Evolutionary conservation across 106 monocot species (phyloP).

Genomic region (Chionographis japonica): DNA sequence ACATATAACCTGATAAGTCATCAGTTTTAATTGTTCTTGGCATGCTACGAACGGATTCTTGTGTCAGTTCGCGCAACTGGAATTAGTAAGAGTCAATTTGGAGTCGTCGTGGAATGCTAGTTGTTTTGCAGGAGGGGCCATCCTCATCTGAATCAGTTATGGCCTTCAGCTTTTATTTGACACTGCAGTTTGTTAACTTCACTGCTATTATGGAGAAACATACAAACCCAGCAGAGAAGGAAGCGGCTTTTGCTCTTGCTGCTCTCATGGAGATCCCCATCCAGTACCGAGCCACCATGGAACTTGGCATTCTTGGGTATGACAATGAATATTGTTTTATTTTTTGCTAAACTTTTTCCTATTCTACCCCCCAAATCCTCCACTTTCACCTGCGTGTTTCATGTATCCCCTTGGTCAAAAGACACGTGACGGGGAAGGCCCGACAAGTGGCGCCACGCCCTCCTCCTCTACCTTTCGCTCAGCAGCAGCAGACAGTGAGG

Average conservation of each 20-base stretch:
- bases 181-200: conserved; percentile 75
- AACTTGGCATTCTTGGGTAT: conserved; percentile 71
- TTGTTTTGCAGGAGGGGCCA: not conserved
- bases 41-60: too few species aligned
- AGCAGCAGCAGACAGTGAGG: conserved; percentile 21
- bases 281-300: conserved; percentile 62
- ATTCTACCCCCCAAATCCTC: not conserved
- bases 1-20: not conserved
- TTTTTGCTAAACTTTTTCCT: not conserved
- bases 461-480: conserved; percentile 26
- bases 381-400: not conserved
- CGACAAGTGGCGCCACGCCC: conserved; percentile 38
- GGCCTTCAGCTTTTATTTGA: not conserved
- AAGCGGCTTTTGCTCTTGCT: conserved; percentile 67
- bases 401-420: not conserved
- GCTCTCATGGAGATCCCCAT: conserved; percentile 80
- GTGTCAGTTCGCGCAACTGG: too few species aligned
- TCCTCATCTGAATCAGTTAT: not conserved
- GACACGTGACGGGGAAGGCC: conserved; percentile 38
- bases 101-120: not conserved
- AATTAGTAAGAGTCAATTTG: too few species aligned
- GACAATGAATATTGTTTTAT: not conserved
- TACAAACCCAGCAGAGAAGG: conserved; percentile 30
- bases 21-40: too few species aligned
- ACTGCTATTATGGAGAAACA: conserved; percentile 58